A percentile compares a stretch with the other conserved stretches of the same genome.
phyloP scores from a whole-genome alignment of 176 grass and related monocot genomes.

The Musa itinerans region DNA sequence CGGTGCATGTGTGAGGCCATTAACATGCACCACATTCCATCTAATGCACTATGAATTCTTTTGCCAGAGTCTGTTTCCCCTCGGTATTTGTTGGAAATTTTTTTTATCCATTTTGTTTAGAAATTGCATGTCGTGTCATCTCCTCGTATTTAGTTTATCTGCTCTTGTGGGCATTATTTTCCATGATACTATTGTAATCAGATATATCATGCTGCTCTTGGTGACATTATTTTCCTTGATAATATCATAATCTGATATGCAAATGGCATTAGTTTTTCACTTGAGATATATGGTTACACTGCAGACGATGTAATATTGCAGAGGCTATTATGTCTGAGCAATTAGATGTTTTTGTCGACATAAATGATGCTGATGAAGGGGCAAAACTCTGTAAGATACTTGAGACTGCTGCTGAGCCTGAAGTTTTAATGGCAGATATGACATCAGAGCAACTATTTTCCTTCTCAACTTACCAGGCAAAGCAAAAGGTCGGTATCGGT shows the following conservation, averaged over 20 bases:
- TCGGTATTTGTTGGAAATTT: neutral
- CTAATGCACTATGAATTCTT: neutral
- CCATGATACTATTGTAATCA: neutral
- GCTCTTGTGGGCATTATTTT: neutral
- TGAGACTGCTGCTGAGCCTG: conserved; percentile 72
- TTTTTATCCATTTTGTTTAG: neutral
- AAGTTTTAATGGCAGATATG: conserved; percentile 77
- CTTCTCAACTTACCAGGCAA: conserved; percentile 66
- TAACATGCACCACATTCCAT: neutral
- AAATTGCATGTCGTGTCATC: neutral
- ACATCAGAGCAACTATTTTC: conserved; percentile 51
- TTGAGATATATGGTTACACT: neutral
- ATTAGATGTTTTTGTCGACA: conserved; percentile 42
- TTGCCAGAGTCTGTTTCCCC: neutral
- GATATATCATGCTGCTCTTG: neutral
- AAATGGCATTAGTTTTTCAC: neutral
- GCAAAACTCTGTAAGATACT: conserved; percentile 69
- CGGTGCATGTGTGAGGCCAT: neutral
- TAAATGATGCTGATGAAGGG: conserved; percentile 58
- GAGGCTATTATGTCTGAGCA: conserved; percentile 67
- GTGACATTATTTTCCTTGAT: neutral
- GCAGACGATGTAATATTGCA: conserved; percentile 62
- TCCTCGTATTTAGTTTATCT: neutral
- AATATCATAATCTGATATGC: neutral
- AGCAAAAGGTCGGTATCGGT: conserved; percentile 40